A percentile compares a stretch with the other conserved stretches of the same genome.
Conservation (phyloP, 2,329 filamentous ascomycete species). For the Alternaria ethzedia region DNA sequence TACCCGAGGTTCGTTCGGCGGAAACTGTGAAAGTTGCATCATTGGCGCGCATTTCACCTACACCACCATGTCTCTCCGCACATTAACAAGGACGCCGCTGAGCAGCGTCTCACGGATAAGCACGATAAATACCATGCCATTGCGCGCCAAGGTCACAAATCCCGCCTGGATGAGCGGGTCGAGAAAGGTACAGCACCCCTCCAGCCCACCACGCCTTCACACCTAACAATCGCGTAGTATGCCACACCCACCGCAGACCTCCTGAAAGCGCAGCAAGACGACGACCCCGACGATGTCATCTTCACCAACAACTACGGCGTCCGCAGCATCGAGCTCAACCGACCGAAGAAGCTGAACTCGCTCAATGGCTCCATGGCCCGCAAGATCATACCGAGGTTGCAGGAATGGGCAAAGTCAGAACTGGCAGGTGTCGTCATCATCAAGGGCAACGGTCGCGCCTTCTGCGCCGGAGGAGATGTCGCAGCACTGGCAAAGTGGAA, state of each 20-base stretch:
- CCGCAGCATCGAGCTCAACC: conserved; percentile 91
- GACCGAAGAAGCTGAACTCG: conserved; percentile 88
- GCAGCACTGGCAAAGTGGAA: conserved; percentile 78
- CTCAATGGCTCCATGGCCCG: conserved; percentile 93
- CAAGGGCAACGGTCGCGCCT: conserved; percentile 84
- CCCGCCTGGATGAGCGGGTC: conserved; percentile 60
- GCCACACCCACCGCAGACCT: conserved; percentile 43
- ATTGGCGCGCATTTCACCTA: conserved; percentile 15
- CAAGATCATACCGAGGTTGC: conserved; percentile 87
- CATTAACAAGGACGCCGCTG: conserved; percentile 49
- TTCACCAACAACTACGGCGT: conserved; percentile 90
- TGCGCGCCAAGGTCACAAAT: conserved; percentile 75
- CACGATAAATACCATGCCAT: conserved; percentile 67
- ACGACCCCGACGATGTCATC: conserved; percentile 88
- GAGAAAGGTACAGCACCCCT: conserved; percentile 55
- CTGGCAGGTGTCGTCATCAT: conserved; percentile 92
- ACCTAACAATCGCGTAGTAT: conserved; percentile 37
- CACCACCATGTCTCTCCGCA: conserved; percentile 54
- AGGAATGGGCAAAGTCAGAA: conserved; percentile 95
- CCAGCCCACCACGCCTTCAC: neutral
- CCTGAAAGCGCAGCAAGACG: conserved; percentile 65
- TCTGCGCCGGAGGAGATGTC: conserved; percentile 95
- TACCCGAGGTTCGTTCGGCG: conserved; percentile 49
- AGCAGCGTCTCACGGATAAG: conserved; percentile 45
- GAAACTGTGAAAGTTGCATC: conserved; percentile 39